phyloP scores from a whole-genome alignment of 495 filamentous ascomycete genomes.

The Neurospora sp. region DNA sequence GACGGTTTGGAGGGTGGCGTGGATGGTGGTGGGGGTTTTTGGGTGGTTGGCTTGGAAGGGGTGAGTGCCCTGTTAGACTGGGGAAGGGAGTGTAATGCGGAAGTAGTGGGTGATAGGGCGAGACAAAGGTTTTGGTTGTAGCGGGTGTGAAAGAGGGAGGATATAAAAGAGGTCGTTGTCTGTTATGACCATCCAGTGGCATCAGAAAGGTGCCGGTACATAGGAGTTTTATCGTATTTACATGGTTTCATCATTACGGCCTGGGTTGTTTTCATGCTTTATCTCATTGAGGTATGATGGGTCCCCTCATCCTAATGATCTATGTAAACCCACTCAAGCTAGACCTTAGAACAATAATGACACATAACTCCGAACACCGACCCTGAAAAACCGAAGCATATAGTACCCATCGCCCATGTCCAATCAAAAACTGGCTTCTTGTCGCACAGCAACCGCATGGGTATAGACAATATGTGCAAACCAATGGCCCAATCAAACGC shows the following conservation, averaged over 20 bases:
- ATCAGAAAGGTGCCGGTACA: not conserved
- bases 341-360: not conserved
- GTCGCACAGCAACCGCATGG: not conserved
- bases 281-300: not conserved
- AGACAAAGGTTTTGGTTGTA: not conserved
- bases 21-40: constrained; percentile 37
- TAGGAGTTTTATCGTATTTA: not conserved
- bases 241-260: not conserved
- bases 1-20: constrained; percentile 30
- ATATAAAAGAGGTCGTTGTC: not conserved
- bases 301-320: too few species aligned
- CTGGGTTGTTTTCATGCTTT: not conserved
- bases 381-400: not conserved
- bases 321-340: not conserved
- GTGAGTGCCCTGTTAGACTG: constrained; percentile 4
- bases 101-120: not conserved
- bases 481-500: not conserved
- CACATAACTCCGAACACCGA: not conserved
- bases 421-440: not conserved
- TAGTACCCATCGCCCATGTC: not conserved
- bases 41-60: constrained; percentile 31
- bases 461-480: not conserved
- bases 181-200: not conserved
- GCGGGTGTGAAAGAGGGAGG: not conserved
- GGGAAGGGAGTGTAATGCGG: not conserved